Conservation (phyloP, 345 rosid species). For the Eucalyptus regnans region DNA sequence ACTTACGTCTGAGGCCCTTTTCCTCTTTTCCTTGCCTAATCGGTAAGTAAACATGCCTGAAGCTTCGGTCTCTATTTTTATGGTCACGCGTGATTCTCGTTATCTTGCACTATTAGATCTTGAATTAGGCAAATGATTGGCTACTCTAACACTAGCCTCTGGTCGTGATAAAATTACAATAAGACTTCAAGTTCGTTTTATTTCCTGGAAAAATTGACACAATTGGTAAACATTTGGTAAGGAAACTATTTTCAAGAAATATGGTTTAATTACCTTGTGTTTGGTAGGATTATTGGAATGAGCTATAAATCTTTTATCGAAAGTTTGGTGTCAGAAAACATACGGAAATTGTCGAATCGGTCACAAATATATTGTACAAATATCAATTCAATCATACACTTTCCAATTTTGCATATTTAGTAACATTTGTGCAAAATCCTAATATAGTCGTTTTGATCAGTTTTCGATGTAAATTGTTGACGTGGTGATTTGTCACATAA, state of each 20-base stretch:
- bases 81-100: not conserved
- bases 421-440: not conserved
- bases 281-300: not conserved
- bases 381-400: too few relatives aligned
- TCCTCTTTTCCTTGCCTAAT: not conserved
- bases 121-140: not conserved
- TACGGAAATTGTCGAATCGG: not conserved
- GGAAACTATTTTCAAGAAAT: not conserved
- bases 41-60: not conserved
- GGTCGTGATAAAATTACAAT: not conserved
- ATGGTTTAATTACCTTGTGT: not conserved
- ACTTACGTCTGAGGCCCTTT: not conserved
- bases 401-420: not conserved
- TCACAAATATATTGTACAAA: not conserved
- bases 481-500: too few relatives aligned
- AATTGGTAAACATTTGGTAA: not conserved
- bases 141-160: not conserved
- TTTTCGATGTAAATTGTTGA: not conserved
- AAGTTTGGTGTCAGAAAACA: not conserved
- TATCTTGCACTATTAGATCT: not conserved
- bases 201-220: not conserved
- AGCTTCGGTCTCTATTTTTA: not conserved
- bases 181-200: not conserved
- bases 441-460: too few relatives aligned
- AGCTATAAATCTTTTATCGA: not conserved